These are phyloP conservation scores for Phragmites australis DNA, from an alignment of 176 grass and related monocot genomes.

Conservation along the genomic window DNA sequence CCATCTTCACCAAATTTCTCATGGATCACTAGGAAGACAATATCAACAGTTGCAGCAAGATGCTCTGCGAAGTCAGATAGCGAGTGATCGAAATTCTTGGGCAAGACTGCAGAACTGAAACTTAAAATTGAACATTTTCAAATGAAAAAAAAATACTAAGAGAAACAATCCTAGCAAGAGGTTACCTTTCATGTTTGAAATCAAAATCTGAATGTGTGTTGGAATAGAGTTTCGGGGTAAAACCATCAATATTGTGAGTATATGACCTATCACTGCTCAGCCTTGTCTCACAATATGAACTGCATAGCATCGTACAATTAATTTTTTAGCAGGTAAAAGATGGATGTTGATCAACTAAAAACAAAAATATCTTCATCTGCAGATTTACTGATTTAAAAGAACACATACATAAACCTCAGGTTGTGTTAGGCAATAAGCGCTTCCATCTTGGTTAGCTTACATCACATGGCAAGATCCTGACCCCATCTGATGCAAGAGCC, in stretches of 20 bases:
- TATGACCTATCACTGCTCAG: too few species aligned
- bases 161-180: neutral
- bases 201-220: conserved; percentile 93
- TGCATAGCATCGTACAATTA: too few species aligned
- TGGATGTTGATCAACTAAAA: too few species aligned
- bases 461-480: too few species aligned
- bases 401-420: too few species aligned
- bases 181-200: conserved; percentile 87
- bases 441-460: too few species aligned
- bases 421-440: too few species aligned
- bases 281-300: too few species aligned
- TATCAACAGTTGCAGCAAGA: conserved; percentile 69
- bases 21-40: conserved; percentile 86
- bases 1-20: conserved; percentile 93
- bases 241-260: neutral
- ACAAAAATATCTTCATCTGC: too few species aligned
- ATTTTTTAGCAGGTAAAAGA: too few species aligned
- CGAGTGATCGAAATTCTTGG: conserved; percentile 59
- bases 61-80: conserved; percentile 62
- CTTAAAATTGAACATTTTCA: neutral
- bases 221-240: conserved; percentile 60
- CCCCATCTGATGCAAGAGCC: too few species aligned
- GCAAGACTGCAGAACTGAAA: conserved; percentile 58
- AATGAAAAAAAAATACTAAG: neutral
- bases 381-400: too few species aligned